Base-by-base conservation (phyloP, 805 yeast species). In the Lachancea quebecensis region DNA sequence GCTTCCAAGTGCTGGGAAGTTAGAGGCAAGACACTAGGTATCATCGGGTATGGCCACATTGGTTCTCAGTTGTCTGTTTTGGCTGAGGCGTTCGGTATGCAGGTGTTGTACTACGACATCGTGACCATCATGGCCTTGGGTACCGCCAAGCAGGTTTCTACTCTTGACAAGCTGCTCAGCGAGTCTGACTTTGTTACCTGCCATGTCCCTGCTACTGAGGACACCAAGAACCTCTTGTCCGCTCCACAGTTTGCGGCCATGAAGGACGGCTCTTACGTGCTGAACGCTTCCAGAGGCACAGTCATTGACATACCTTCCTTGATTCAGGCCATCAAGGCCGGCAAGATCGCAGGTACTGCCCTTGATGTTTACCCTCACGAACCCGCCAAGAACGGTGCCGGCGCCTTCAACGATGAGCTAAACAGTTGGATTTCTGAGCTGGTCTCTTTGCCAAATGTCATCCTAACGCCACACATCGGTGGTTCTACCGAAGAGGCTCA, bases 401-500 rank as follows among this genome's bases (percentile, higher is more conserved):
- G 77, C 50, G 69, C 79, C 56, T 93, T 90, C 72, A 72, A 63
- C 58, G 75, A 84, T 64, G 75, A 76, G 35, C 75, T 93, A 64
- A 91, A 91, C 70, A 56, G 71, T 35, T 93, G 96, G 90, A 77
- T 85, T 51, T 73, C 86, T 30, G 96, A 90, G 64, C 77, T 93
- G 57, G 76, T 81, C 56, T 71, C 85, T 10, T 76, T 89, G 65
- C 81, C 90, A 71, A 93, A 93, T 70, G 80, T 91, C 50, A 89
- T 93, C 54, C 76, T 93, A 60, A 83, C 98, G 45, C 99, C 99
- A 30, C 99, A 93, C 65, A 93, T 93, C 57, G 99, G 99, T 71
- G 99, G 99, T 55, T 89, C 97, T 42, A 93, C 99, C 39, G 98
- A 91, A 70, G 99, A 93, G 74, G 99, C 99, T 33, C 99, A 93